Percentiles rank a stretch among this genome's conserved stretches.
phyloP scores from a whole-genome alignment of 768 basidiomycete genomes.

The Gyrodon lividus region DNA sequence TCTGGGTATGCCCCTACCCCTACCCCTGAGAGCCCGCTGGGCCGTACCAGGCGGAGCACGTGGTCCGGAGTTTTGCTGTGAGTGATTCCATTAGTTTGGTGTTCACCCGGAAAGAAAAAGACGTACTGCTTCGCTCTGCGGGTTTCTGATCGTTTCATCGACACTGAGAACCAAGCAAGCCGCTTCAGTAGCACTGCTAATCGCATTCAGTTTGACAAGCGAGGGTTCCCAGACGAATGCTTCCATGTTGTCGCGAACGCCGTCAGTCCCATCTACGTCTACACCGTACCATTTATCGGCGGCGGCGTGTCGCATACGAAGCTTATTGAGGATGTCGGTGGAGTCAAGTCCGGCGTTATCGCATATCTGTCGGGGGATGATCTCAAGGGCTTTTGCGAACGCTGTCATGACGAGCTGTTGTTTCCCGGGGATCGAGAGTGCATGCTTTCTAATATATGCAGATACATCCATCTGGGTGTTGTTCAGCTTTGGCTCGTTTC shows the following conservation, averaged over 20 bases:
- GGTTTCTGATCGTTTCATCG: slow-evolving; percentile 96
- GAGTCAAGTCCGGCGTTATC: slow-evolving; percentile 98
- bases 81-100: slow-evolving; percentile 17
- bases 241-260: slow-evolving; percentile 94
- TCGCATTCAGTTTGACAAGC: slow-evolving; percentile 92
- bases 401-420: slow-evolving; percentile 91
- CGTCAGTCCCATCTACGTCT: slow-evolving; percentile 85
- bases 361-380: slow-evolving; percentile 97
- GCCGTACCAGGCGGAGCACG: slow-evolving; percentile 90
- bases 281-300: slow-evolving; percentile 92
- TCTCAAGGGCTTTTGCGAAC: slow-evolving; percentile 95
- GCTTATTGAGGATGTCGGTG: slow-evolving; percentile 94
- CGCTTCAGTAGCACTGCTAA: slow-evolving; percentile 93
- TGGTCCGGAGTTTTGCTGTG: slow-evolving; percentile 78
- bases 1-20: slow-evolving; percentile 80
- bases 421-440: slow-evolving; percentile 92
- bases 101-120: neutral
- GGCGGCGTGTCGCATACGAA: slow-evolving; percentile 92
- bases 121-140: slow-evolving; percentile 88
- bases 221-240: slow-evolving; percentile 99
- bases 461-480: slow-evolving; percentile 90
- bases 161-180: slow-evolving; percentile 95
- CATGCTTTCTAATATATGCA: slow-evolving; percentile 87
- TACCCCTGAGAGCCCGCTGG: slow-evolving; percentile 78
- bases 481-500: neutral